Conservation (phyloP, 2,329 filamentous ascomycete genomes). For the Penicillium freii region DNA sequence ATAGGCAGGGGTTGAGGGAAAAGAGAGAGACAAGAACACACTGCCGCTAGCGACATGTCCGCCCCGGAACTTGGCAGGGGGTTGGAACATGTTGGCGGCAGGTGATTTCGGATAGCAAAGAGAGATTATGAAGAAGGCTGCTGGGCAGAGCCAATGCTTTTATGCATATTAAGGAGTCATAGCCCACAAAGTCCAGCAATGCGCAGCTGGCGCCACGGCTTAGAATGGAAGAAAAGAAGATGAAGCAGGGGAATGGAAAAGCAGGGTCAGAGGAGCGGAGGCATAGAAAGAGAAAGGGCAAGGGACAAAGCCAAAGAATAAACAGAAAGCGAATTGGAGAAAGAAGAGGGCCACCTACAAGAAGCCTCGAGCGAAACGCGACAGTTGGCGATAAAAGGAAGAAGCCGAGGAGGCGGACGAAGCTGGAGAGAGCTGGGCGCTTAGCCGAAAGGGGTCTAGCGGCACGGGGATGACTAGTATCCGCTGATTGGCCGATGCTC, state of each 20-base stretch:
- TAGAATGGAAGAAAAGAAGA: slow-evolving; percentile 11
- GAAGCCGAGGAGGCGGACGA: slow-evolving; percentile 11
- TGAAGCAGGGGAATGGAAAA: slow-evolving; percentile 18
- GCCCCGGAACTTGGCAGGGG: slow-evolving; percentile 14
- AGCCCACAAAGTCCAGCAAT: slow-evolving; percentile 20
- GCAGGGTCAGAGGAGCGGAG: slow-evolving; percentile 14
- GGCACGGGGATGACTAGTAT: not conserved
- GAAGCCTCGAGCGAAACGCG: slow-evolving; percentile 35
- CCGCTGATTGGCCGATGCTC: not conserved
- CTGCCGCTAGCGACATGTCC: slow-evolving; percentile 15
- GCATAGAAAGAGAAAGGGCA: slow-evolving; percentile 20
- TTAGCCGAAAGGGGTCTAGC: slow-evolving; percentile 3
- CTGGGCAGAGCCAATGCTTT: slow-evolving; percentile 14
- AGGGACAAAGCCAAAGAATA: slow-evolving; percentile 19
- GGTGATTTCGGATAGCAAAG: slow-evolving; percentile 16
- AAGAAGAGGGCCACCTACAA: slow-evolving; percentile 45
- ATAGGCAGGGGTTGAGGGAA: slow-evolving; percentile 22
- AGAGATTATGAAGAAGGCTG: slow-evolving; percentile 20
- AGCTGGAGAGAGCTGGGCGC: slow-evolving; percentile 10
- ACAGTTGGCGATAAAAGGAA: slow-evolving; percentile 12
- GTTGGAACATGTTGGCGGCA: slow-evolving; percentile 15
- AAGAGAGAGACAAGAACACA: slow-evolving; percentile 24
- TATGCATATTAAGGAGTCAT: slow-evolving; percentile 16
- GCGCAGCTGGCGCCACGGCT: slow-evolving; percentile 4
- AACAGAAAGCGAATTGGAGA: slow-evolving; percentile 23